Conservation (phyloP, 768 basidiomycete genomes). For the Boletus bicolor region DNA sequence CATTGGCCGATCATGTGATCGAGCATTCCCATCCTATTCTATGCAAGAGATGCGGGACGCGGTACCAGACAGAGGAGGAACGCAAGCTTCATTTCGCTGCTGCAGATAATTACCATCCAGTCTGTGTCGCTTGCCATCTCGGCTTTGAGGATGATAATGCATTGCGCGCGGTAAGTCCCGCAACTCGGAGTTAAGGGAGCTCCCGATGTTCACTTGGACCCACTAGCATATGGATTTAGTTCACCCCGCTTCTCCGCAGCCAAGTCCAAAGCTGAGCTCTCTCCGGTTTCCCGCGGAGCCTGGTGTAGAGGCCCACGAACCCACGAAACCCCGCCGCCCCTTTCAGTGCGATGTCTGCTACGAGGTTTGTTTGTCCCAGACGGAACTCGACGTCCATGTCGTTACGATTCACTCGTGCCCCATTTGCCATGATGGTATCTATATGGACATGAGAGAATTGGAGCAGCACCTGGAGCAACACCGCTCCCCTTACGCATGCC, state of each 20-base stretch:
- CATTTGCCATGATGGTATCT: constrained; percentile 32
- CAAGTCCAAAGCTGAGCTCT: constrained; percentile 10
- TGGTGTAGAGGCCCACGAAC: constrained; percentile 2
- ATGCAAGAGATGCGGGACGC: constrained; percentile 31
- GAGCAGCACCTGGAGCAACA: constrained; percentile 33
- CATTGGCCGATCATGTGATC: constrained; percentile 28
- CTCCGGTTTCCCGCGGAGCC: constrained; percentile 10
- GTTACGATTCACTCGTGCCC: constrained; percentile 32
- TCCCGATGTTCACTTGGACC: constrained; percentile 9
- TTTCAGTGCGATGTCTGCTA: constrained; percentile 25
- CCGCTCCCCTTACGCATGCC: constrained; percentile 25
- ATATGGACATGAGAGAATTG: constrained; percentile 20
- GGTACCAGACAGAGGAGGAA: constrained; percentile 35
- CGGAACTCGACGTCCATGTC: constrained; percentile 30
- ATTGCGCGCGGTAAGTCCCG: constrained; percentile 28
- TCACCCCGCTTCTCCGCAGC: constrained; percentile 16
- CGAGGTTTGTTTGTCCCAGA: constrained; percentile 21
- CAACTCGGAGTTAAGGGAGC: constrained; percentile 3
- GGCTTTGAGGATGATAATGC: constrained; percentile 36
- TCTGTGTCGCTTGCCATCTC: constrained; percentile 31
- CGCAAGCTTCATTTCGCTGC: constrained; percentile 37
- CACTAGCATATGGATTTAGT: constrained; percentile 17
- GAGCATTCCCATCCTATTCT: constrained; percentile 27
- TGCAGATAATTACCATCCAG: constrained; percentile 36
- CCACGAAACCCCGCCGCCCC: background rate